Base-by-base conservation (phyloP, 2,329 filamentous ascomycete genomes). In the Colletotrichum lentis region DNA sequence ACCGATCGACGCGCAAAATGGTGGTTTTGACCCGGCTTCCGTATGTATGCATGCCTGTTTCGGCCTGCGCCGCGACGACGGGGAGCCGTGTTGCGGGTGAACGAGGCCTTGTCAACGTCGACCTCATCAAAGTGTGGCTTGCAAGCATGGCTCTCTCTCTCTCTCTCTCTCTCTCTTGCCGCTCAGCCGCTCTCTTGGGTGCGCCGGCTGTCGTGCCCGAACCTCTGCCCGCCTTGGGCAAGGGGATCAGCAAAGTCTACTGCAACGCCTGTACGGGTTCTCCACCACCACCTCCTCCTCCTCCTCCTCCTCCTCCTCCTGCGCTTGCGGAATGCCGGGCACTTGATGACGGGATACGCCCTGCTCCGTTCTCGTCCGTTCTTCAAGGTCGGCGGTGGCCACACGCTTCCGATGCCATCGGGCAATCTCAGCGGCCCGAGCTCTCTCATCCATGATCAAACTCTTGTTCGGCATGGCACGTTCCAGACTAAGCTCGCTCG, bases 1-100 rank as follows among this genome's bases (percentile, higher is more conserved):
- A 24, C 62, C 65, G 65, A 68, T 68, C 65, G 35, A 65, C 54
- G 62, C 41, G 54, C 62, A 56, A 31, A 55, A 68, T 68, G 65
- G 49, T 55, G n/a, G 41, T 39, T 6, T 44, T 53, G 24, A 14
- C n/a, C 47, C 53, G 41, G 56, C 44, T 27, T 20, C 54, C 27
- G n/a, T n/a, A n/a, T n/a, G 27, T 8, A 31, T 31, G 18, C 24
- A 67, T 62, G 62, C 67, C 63, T 68, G 62, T 55, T 59, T 60
- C 35, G 43, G 62, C 57, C 63, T 69, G 67, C n/a, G n/a, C n/a
- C 67, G 62, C 50, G 56, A 57, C 67, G 22, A 69, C 56, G n/a
- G 67, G 24, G 66, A 39, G 57, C 66, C 39, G n/a, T 20, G 63
- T 67, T 69, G 67, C 67, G 67, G 67, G 27, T 27, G 27, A 27